Percentiles rank a stretch among this genome's conserved stretches.
phyloP scores from a whole-genome alignment of 495 filamentous ascomycete genomes.

The Astrothelium macrocarpum region DNA sequence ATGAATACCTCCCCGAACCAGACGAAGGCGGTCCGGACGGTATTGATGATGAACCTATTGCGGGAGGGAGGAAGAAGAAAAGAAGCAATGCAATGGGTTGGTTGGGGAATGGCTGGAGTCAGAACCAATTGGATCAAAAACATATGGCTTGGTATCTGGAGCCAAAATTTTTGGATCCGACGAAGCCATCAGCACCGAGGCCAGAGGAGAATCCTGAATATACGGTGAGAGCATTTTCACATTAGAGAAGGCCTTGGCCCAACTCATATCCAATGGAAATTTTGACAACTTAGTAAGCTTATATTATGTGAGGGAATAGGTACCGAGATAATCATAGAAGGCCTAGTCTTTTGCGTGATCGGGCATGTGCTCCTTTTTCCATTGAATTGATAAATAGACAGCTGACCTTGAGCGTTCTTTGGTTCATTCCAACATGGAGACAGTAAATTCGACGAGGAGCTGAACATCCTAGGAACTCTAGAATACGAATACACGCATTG shows the following conservation, averaged over 20 bases:
- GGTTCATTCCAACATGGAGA: no score
- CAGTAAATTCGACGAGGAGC: no score
- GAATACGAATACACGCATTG: no score
- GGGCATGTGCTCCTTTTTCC: no score
- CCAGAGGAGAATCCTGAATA: conserved; percentile 3
- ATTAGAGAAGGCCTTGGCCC: background rate
- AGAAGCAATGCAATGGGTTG: conserved; percentile 20
- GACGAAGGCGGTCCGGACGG: background rate
- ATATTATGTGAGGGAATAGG: no score
- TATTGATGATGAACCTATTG: conserved; percentile 19
- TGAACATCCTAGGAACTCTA: no score
- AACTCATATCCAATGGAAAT: no score
- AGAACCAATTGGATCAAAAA: conserved; percentile 12
- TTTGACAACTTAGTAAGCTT: no score
- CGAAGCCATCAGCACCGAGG: background rate
- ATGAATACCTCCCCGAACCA: conserved; percentile 8
- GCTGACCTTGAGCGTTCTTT: no score
- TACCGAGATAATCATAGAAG: no score
- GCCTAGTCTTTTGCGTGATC: no score
- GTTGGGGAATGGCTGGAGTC: conserved; percentile 23
- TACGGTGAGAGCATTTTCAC: conserved; percentile 5
- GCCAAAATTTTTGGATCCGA: conserved; percentile 1
- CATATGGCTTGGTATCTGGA: conserved; percentile 8
- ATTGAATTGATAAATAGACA: no score
- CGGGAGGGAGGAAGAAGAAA: background rate